Conservation (phyloP, 176 grass and related monocot genomes). For the Oryza brachyantha region DNA sequence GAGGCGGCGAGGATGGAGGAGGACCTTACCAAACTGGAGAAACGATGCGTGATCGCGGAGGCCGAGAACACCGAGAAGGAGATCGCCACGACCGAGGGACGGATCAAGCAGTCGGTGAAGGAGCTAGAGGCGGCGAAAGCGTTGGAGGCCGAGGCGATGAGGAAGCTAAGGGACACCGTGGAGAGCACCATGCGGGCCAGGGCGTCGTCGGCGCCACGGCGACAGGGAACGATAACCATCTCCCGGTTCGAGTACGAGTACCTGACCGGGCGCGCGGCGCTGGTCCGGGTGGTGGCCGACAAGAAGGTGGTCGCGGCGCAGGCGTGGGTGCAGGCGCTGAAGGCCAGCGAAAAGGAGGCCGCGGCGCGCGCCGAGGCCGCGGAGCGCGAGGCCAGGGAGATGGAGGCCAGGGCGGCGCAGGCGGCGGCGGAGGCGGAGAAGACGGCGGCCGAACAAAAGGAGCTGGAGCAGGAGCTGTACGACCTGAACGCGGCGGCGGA, state of each 20-base stretch:
- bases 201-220: slow-evolving; percentile 1
- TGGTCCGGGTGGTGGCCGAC: slow-evolving; percentile 57
- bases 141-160: slow-evolving; percentile 58
- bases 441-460: slow-evolving; percentile 25
- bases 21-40: slow-evolving; percentile 48
- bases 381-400: slow-evolving; percentile 35
- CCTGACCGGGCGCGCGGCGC: slow-evolving; percentile 47
- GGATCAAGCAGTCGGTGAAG: slow-evolving; percentile 29
- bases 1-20: slow-evolving; percentile 52
- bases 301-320: slow-evolving; percentile 78
- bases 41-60: slow-evolving; percentile 32
- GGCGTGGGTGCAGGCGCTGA: slow-evolving; percentile 70
- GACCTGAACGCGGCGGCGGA: slow-evolving; percentile 46
- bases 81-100: slow-evolving; percentile 34
- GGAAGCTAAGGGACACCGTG: slow-evolving; percentile 50
- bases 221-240: slow-evolving; percentile 44
- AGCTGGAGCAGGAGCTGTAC: slow-evolving; percentile 40
- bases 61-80: slow-evolving; percentile 30
- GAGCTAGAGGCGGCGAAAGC: slow-evolving; percentile 65
- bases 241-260: slow-evolving; percentile 90
- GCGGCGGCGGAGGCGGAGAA: slow-evolving; percentile 24
- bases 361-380: slow-evolving; percentile 34
- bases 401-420: slow-evolving; percentile 20
- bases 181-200: slow-evolving; percentile 50
- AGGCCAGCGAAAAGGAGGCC: slow-evolving; percentile 63